Percentiles rank a stretch among this genome's conserved stretches.
These are phyloP conservation scores for Colletotrichum orbiculare DNA, from an alignment of 2,329 filamentous ascomycete genomes.

Conservation along the genomic window DNA sequence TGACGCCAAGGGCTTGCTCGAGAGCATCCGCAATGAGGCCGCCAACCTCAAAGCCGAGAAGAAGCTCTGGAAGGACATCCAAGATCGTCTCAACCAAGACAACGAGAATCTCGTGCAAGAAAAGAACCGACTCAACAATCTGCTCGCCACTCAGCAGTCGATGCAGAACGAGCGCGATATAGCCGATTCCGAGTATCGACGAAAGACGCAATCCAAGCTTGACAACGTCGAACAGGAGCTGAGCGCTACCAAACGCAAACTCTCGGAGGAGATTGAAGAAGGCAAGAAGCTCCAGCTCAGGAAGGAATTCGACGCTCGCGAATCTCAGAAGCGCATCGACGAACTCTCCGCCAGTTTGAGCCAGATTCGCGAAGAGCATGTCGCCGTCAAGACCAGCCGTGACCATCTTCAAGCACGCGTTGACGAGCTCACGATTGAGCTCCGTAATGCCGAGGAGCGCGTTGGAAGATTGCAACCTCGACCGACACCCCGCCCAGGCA, in stretches of 20 bases:
- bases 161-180: conserved; percentile 93
- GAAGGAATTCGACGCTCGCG: conserved; percentile 90
- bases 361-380: conserved; percentile 85
- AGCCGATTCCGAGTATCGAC: conserved; percentile 81
- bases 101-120: conserved; percentile 88
- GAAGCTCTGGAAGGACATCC: conserved; percentile 92
- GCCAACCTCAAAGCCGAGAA: conserved; percentile 96
- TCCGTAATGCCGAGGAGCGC: conserved; percentile 90
- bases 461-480: conserved; percentile 84
- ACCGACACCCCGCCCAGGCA: conserved; percentile 70
- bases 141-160: conserved; percentile 86
- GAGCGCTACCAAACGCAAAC: conserved; percentile 80
- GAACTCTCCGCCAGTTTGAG: conserved; percentile 85
- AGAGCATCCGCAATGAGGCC: conserved; percentile 90
- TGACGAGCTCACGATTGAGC: conserved; percentile 87
- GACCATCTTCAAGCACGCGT: conserved; percentile 91
- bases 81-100: conserved; percentile 87
- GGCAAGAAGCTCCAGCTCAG: conserved; percentile 83
- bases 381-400: conserved; percentile 85
- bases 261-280: conserved; percentile 86
- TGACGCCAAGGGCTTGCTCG: conserved; percentile 82
- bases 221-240: conserved; percentile 86
- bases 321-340: conserved; percentile 91
- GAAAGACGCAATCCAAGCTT: conserved; percentile 81
- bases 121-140: conserved; percentile 82